These are phyloP conservation scores for Daldinia sp. DNA, from an alignment of 2,329 filamentous ascomycete species.

Conservation along the genomic window DNA sequence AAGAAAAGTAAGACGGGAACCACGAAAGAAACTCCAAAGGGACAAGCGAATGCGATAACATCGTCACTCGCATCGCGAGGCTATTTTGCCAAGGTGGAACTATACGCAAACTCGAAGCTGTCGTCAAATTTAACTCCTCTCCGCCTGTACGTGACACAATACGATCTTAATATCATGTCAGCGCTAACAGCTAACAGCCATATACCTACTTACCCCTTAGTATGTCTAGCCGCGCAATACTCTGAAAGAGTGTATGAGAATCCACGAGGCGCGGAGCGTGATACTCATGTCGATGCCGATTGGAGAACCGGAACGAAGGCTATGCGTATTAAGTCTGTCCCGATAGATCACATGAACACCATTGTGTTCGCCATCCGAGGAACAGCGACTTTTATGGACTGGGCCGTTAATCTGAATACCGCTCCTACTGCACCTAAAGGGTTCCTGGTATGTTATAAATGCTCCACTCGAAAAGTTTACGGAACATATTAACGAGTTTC, in stretches of 20 bases:
- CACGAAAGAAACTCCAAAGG: conserved; percentile 48
- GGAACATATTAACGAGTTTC: conserved; percentile 3
- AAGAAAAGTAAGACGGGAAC: conserved; percentile 48
- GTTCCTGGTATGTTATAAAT: conserved; percentile 63
- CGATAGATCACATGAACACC: conserved; percentile 78
- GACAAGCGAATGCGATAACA: conserved; percentile 48
- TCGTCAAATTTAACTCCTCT: conserved; percentile 73
- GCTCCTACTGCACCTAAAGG: conserved; percentile 70
- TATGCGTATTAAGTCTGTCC: conserved; percentile 83
- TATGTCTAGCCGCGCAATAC: conserved; percentile 81
- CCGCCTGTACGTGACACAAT: conserved; percentile 61
- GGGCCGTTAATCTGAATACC: conserved; percentile 81
- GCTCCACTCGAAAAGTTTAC: conserved; percentile 10
- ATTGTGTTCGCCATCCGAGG: conserved; percentile 87
- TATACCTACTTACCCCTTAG: conserved; percentile 76
- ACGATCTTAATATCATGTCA: not conserved
- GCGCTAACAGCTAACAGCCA: conserved; percentile 58
- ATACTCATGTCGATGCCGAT: conserved; percentile 75
- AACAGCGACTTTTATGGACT: conserved; percentile 82
- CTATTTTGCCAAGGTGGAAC: conserved; percentile 78
- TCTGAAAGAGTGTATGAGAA: conserved; percentile 77
- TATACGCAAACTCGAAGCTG: conserved; percentile 80
- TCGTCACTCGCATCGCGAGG: conserved; percentile 56
- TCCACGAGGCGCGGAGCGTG: conserved; percentile 68
- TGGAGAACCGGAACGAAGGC: conserved; percentile 80